Evolutionary conservation across 306 rosid species (phyloP), one percentile per base, ranked within the genome.

Genomic region (Cucurbita ficifolia): DNA sequence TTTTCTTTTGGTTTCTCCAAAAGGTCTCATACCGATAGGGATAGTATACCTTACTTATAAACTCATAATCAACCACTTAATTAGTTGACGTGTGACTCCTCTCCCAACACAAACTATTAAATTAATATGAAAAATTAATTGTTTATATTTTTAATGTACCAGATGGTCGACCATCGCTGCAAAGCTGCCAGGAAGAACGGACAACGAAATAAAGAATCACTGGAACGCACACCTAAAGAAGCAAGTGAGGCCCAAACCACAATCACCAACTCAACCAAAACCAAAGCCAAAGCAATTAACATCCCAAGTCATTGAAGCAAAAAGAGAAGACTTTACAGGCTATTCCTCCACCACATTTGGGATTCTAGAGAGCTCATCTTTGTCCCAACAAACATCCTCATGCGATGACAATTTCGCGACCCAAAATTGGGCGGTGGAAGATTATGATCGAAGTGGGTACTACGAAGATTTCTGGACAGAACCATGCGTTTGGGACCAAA

Each of bases 171-270:
- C 81, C 39, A 83, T 87, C 4, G 88, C 89, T 6, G 75, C 85
- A 21, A 79, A 50, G 4, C 6, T 88, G 50, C 78, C 83, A 0
- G 92, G 87, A 69, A 85, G 92, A 84, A 83, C 87, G 0, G 89
- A 88, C 67, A 88, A 85, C 12, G 87, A 83, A 50, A 58, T 88
- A 49, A 85, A 88, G 75, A 88, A 85, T 55, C 79, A 82, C 6
- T 88, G 89, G 88, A 83, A 85, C 21, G 84, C 87, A 54, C 80
- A 88, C 78, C 79, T 85, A 29, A 85, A 80, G 82, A 85, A 81
- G 74, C 52, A 68, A 38, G 14, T 7, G 36, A 48, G 45, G 73
- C 24, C 21, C 5, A 75, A 65, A 10, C 18, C 18, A n/a, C 33
- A 10, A 10, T 10, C 61, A 62, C 1, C 38, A 11, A 5, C 61